These are phyloP conservation scores for Fusarium pilosicola DNA, from an alignment of 2,329 filamentous ascomycete genomes.

Conservation along the genomic window DNA sequence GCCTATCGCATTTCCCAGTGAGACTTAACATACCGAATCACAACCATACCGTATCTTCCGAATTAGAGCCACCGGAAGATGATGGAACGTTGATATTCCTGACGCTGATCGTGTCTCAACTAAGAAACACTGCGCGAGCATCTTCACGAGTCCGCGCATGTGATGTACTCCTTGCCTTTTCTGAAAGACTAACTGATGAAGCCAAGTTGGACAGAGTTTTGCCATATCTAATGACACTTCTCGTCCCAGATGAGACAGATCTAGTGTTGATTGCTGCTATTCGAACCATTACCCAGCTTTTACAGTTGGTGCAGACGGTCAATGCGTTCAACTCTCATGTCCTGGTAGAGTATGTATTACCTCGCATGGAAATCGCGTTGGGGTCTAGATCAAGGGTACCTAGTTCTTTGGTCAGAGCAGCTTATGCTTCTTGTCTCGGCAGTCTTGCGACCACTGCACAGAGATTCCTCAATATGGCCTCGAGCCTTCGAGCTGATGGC, in stretches of 20 bases:
- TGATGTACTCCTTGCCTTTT: constrained; percentile 90
- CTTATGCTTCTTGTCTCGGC: constrained; percentile 92
- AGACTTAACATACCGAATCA: constrained; percentile 88
- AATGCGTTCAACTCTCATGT: constrained; percentile 79
- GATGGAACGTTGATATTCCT: constrained; percentile 94
- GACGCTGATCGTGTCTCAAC: constrained; percentile 85
- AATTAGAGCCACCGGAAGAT: constrained; percentile 72
- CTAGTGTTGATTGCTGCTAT: constrained; percentile 87
- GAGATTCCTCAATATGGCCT: constrained; percentile 89
- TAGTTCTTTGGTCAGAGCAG: constrained; percentile 80
- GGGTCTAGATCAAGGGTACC: constrained; percentile 58
- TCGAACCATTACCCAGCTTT: constrained; percentile 85
- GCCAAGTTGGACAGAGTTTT: constrained; percentile 93
- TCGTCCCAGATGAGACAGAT: constrained; percentile 80
- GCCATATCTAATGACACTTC: constrained; percentile 85
- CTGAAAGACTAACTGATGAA: constrained; percentile 91
- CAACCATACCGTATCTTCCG: constrained; percentile 72
- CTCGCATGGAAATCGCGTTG: constrained; percentile 67
- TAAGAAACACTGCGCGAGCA: constrained; percentile 88
- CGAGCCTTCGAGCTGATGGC: constrained; percentile 85
- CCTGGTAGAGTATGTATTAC: constrained; percentile 74
- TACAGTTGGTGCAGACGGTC: constrained; percentile 88
- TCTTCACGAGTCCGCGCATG: constrained; percentile 90
- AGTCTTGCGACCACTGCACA: constrained; percentile 87
- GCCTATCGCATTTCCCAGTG: constrained; percentile 77